Percentiles rank a stretch among this genome's conserved stretches.
Conservation (phyloP, 2,329 filamentous ascomycete genomes). For the Colletotrichum lindemuthianum region DNA sequence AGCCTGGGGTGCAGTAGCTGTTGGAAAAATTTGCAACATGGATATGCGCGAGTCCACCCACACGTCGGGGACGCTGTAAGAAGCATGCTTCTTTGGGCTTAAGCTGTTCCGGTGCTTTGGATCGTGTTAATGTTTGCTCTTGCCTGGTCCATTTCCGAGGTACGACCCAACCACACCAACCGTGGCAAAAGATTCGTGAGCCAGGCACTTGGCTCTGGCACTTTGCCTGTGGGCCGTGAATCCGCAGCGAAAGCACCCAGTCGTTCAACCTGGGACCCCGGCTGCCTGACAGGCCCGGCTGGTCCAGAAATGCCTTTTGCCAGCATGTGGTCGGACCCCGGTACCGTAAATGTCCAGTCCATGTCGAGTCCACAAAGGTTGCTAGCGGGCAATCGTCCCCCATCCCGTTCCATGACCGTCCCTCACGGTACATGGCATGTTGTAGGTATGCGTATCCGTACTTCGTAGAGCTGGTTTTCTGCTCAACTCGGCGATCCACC, state of each 20-base stretch:
- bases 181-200: constrained; percentile 33
- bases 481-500: constrained; percentile 26
- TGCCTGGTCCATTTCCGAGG: constrained; percentile 28
- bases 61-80: constrained; percentile 21
- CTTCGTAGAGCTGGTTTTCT: constrained; percentile 9
- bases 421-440: neutral
- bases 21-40: constrained; percentile 22
- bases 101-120: constrained; percentile 34
- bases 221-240: constrained; percentile 11
- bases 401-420: constrained; percentile 33
- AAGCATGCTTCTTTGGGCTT: constrained; percentile 32
- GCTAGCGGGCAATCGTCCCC: constrained; percentile 34
- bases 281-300: constrained; percentile 24
- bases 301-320: constrained; percentile 23
- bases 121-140: constrained; percentile 30
- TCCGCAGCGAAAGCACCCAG: constrained; percentile 30
- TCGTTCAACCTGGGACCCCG: constrained; percentile 23
- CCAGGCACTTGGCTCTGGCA: constrained; percentile 33
- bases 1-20: constrained; percentile 10
- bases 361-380: constrained; percentile 29
- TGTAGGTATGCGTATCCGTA: too few species aligned
- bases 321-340: constrained; percentile 26
- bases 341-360: constrained; percentile 18
- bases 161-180: constrained; percentile 35
- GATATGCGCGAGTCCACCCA: constrained; percentile 14